phyloP scores from a whole-genome alignment of 495 filamentous ascomycete genomes.

The Xylaria palmicola region DNA sequence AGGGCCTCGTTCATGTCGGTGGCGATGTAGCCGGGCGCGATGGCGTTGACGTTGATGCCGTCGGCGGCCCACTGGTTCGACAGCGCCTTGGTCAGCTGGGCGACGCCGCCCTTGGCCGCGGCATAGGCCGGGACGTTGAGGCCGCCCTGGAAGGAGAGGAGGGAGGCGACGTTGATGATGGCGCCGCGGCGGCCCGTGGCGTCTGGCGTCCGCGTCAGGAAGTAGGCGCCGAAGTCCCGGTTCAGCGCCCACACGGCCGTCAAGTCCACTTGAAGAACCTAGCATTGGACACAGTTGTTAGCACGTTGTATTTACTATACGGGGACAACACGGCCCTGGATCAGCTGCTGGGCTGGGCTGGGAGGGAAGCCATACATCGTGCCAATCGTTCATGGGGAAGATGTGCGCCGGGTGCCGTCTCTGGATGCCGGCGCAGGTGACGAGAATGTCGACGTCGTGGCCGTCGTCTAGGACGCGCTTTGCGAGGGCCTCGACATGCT shows the following conservation, averaged over 20 bases:
- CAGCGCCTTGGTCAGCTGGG: constrained; percentile 64
- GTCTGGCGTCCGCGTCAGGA: constrained; percentile 13
- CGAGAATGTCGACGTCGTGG: constrained; percentile 23
- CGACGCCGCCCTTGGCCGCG: constrained; percentile 65
- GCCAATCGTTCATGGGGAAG: constrained; percentile 19
- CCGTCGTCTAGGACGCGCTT: constrained; percentile 32
- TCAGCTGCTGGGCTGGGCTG: neutral
- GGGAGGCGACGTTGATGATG: constrained; percentile 21
- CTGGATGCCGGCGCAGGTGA: constrained; percentile 17
- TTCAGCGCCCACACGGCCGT: constrained; percentile 16
- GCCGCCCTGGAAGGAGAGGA: constrained; percentile 17
- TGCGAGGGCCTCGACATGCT: constrained; percentile 25
- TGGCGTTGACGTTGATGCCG: constrained; percentile 67
- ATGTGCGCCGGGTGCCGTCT: constrained; percentile 12
- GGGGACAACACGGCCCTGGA: neutral
- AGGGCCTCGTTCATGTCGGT: constrained; percentile 40
- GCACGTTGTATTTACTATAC: too few species aligned
- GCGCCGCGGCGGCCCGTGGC: constrained; percentile 12
- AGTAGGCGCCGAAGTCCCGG: constrained; percentile 17
- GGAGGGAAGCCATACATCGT: constrained; percentile 5
- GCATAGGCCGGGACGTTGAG: constrained; percentile 62
- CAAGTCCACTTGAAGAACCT: constrained; percentile 19
- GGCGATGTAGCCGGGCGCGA: constrained; percentile 54
- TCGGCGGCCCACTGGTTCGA: constrained; percentile 69
- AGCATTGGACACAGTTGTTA: neutral